Evolutionary conservation across 805 yeast genomes (phyloP), one percentile per base, ranked within the genome.

Genomic region (Metschnikowia gelsemii): DNA sequence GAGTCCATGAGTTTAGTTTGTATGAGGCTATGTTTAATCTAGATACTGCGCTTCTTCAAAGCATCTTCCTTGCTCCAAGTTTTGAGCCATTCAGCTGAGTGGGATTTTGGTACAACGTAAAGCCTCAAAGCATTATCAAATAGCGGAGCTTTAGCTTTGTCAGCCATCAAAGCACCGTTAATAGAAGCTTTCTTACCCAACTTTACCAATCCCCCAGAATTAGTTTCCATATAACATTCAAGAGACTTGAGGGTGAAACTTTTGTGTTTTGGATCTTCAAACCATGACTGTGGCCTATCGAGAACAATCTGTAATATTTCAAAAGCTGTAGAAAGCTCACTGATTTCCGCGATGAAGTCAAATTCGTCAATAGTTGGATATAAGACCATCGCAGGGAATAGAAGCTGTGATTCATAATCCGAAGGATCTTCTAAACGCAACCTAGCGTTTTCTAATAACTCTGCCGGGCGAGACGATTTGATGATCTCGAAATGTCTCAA

Each of bases 351-450:
- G 28, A 91, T 69, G 52, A 82, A 82, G 61, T 91, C 97, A 52
- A 88, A 86, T 59, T 87, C 93, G 59, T 84, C 84, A 3, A 78
- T 79, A 2, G 89, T 76, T 17, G 98, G 97, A 53, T 88, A 91
- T 43, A 90, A 62, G 3, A 87, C 68, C 68, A 84, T 70, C 0
- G 90, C 84, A 0, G 97, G 96, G 51, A 88, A 74, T n/a, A 84
- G 73, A 34, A 91, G 65, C 55, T 86, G 90, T 0, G 96, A 82
- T 52, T 84, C 88, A 48, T 70, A 73, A 63, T 87, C 93, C 30
- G 68, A 55, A 12, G 76, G 71, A 48, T 84, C 81, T 59, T 84
- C 91, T 29, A 87, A 64, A 45, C 71, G 70, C 8, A 83, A 55
- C 36, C 71, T 70, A 0, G 82, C 72, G 36, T 76, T 58, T 60